Evolutionary conservation across 805 yeast genomes (phyloP).

Genomic region (Ogataea chonburiensis): DNA sequence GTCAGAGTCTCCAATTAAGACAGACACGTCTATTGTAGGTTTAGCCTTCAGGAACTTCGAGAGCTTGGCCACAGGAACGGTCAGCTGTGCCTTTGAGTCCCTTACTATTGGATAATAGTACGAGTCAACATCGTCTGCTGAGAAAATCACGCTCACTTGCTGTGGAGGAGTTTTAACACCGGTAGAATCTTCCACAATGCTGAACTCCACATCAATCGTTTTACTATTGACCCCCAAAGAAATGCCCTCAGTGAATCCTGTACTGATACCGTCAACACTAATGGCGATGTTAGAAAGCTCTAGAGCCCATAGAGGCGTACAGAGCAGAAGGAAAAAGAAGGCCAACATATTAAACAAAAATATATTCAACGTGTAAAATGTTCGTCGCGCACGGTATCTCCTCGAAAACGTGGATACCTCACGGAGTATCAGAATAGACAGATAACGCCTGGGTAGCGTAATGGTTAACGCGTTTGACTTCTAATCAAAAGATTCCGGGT

Average conservation of each 20-base stretch:
- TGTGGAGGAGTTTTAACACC: constrained; percentile 16
- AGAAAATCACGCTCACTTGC: constrained; percentile 29
- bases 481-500: constrained; percentile 65
- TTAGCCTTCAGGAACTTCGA: constrained; percentile 24
- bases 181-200: constrained; percentile 5
- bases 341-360: constrained; percentile 7
- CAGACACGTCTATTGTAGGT: constrained; percentile 22
- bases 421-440: too few relatives aligned
- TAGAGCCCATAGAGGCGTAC: constrained; percentile 6
- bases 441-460: constrained; percentile 54
- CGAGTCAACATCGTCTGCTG: constrained; percentile 19
- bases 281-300: constrained; percentile 3
- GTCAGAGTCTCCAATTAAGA: constrained; percentile 32
- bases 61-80: constrained; percentile 22
- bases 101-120: constrained; percentile 25
- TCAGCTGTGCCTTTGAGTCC: constrained; percentile 14
- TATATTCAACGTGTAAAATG: constrained; percentile 6
- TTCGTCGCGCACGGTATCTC: constrained; percentile 1
- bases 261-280: constrained; percentile 11
- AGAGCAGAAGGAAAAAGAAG: constrained; percentile 4
- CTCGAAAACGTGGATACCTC: too few relatives aligned
- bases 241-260: constrained; percentile 7
- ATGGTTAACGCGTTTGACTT: constrained; percentile 67
- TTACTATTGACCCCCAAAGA: constrained; percentile 8
- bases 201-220: constrained; percentile 18